A percentile compares a stretch with the other conserved stretches of the same genome.
Evolutionary conservation across 768 basidiomycete genomes (phyloP).

Genomic region (Boletus sp.): DNA sequence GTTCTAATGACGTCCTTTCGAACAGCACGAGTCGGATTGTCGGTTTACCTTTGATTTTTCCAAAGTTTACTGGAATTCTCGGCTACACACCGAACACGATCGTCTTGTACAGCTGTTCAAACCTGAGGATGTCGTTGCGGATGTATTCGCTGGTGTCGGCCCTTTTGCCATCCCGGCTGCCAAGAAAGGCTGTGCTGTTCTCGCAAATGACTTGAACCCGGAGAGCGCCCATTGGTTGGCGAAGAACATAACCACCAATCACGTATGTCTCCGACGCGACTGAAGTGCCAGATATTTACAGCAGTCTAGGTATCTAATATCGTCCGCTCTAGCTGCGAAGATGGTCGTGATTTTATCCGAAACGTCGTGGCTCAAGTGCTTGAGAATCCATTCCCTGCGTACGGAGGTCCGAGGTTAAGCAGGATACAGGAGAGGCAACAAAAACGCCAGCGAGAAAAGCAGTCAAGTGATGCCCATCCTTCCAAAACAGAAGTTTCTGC

Average conservation of each 20-base stretch:
- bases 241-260: constrained; percentile 73
- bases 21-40: constrained; percentile 81
- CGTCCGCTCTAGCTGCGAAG: constrained; percentile 74
- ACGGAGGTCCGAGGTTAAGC: constrained; percentile 41
- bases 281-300: constrained; percentile 1
- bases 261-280: constrained; percentile 45
- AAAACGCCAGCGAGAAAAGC: constrained; percentile 37
- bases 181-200: constrained; percentile 83
- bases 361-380: constrained; percentile 50
- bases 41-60: constrained; percentile 92
- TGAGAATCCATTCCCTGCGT: constrained; percentile 65
- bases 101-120: constrained; percentile 75
- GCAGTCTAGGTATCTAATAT: constrained; percentile 54
- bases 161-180: constrained; percentile 95
- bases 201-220: constrained; percentile 95
- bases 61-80: constrained; percentile 97
- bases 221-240: constrained; percentile 74
- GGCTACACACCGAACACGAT: constrained; percentile 87
- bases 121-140: constrained; percentile 78
- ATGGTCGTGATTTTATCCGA: constrained; percentile 86
- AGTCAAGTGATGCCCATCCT: neutral
- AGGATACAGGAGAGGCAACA: constrained; percentile 44
- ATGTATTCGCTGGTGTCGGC: constrained; percentile 96
- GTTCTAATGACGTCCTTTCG: constrained; percentile 1
- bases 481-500: constrained; percentile 4